phyloP scores from a whole-genome alignment of 192 early-diverging fungal species.

The Mycoemilia scoparia region DNA sequence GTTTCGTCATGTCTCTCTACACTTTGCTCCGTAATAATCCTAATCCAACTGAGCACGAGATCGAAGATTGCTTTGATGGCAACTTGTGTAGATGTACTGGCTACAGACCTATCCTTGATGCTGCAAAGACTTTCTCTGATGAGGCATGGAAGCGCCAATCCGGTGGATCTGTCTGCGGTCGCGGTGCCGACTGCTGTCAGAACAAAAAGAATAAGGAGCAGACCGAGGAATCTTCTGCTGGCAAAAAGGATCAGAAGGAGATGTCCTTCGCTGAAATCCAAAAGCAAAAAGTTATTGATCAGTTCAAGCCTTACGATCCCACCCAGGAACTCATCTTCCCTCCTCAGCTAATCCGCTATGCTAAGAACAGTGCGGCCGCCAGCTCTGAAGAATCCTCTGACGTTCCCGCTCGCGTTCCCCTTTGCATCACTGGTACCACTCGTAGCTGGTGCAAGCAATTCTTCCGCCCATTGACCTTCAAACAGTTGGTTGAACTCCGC shows the following conservation, averaged over 20 bases:
- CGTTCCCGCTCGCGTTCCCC: conserved; percentile 7
- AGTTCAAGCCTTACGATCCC: conserved; percentile 41
- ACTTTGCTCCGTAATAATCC: conserved; percentile 54
- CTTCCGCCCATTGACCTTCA: conserved; percentile 34
- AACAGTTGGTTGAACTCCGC: conserved; percentile 32
- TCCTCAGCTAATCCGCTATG: conserved; percentile 37
- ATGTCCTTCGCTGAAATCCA: conserved; percentile 6
- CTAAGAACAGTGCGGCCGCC: conserved; percentile 13
- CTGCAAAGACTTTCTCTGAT: conserved; percentile 49
- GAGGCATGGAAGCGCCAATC: conserved; percentile 21
- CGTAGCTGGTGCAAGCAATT: conserved; percentile 14
- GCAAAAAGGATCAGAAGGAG: background rate
- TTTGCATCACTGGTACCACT: conserved; percentile 7
- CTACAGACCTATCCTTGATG: conserved; percentile 71
- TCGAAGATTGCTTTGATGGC: conserved; percentile 73
- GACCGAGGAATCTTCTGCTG: conserved; percentile 5
- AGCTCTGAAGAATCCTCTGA: background rate
- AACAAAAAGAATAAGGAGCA: conserved; percentile 4
- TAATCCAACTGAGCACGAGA: conserved; percentile 42
- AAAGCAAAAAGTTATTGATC: conserved; percentile 9
- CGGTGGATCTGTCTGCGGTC: conserved; percentile 17
- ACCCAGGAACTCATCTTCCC: conserved; percentile 53
- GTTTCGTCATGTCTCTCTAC: conserved; percentile 79
- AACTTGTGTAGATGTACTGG: conserved; percentile 88
- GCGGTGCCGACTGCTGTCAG: conserved; percentile 31